phyloP scores from a whole-genome alignment of 1,139 yeast species.

The Blastobotrys serpentis region DNA sequence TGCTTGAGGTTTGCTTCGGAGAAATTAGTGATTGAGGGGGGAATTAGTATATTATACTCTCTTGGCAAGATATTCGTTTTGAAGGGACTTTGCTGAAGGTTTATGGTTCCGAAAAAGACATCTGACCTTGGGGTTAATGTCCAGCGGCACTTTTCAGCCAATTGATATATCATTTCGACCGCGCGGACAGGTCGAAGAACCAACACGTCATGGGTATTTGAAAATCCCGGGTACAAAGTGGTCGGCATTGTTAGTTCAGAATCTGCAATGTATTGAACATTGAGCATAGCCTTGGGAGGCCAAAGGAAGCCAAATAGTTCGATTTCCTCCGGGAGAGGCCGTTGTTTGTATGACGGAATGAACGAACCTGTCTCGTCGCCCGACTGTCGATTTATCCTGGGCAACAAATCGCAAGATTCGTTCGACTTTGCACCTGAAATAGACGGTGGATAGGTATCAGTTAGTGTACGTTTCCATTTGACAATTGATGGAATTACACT shows the following conservation, averaged over 20 bases:
- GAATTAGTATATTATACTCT: slow-evolving; percentile 4
- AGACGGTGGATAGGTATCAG: slow-evolving; percentile 1
- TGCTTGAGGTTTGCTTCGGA: not conserved
- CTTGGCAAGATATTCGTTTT: not conserved
- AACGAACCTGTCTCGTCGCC: not conserved
- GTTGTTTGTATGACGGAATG: slow-evolving; percentile 14
- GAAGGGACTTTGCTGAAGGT: not conserved
- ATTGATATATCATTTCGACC: slow-evolving; percentile 7
- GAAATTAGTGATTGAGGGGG: not conserved
- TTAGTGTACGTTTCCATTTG: slow-evolving; percentile 2
- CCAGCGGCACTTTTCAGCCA: not conserved
- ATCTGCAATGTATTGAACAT: slow-evolving; percentile 3
- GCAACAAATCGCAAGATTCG: slow-evolving; percentile 3
- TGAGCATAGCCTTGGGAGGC: slow-evolving; percentile 9
- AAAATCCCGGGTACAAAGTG: slow-evolving; percentile 16
- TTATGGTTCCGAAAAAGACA: not conserved
- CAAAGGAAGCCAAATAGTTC: slow-evolving; percentile 17
- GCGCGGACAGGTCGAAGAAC: slow-evolving; percentile 13
- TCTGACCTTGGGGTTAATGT: not conserved
- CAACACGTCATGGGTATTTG: not conserved
- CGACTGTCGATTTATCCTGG: not conserved
- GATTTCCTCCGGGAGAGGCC: slow-evolving; percentile 18
- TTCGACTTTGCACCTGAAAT: not conserved
- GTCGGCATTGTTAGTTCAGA: slow-evolving; percentile 12
- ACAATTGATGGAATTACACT: not conserved